phyloP scores from a whole-genome alignment of 2,329 filamentous ascomycete species.

The Ceratocystiopsis minuta region DNA sequence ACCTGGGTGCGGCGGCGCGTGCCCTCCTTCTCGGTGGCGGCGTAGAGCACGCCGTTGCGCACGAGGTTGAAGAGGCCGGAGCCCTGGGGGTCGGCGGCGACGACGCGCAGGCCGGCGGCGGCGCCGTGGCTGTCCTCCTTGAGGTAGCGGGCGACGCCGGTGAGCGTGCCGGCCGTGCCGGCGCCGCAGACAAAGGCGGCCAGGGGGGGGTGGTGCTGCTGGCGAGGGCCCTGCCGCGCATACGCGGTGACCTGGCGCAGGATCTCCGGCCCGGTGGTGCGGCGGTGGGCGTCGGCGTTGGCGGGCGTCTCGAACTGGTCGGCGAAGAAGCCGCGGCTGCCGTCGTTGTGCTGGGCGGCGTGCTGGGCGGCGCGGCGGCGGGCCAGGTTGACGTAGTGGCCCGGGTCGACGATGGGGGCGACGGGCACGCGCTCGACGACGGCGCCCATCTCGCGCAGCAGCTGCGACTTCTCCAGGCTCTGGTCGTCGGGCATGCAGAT shows the following conservation, averaged over 20 bases:
- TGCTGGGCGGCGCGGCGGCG: conserved; percentile 60
- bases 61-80: conserved; percentile 87
- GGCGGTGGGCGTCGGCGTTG: conserved; percentile 74
- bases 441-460: conserved; percentile 78
- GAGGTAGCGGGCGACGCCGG: conserved; percentile 66
- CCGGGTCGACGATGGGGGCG: conserved; percentile 80
- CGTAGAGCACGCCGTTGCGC: conserved; percentile 91
- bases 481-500: conserved; percentile 97
- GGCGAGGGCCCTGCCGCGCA: not conserved
- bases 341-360: conserved; percentile 33
- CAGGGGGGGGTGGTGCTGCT: conserved; percentile 18
- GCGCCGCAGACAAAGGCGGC: conserved; percentile 88
- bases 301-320: conserved; percentile 89
- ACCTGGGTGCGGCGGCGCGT: conserved; percentile 80
- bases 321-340: conserved; percentile 74
- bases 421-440: conserved; percentile 81
- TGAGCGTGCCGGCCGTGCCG: conserved; percentile 84
- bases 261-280: conserved; percentile 79
- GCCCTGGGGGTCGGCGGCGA: conserved; percentile 86
- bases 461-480: conserved; percentile 69
- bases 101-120: conserved; percentile 40
- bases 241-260: conserved; percentile 45
- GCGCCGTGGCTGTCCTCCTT: conserved; percentile 45
- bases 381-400: conserved; percentile 89
- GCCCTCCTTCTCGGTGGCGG: conserved; percentile 71